Evolutionary conservation across 228 moss, liverwort and hornwort species (phyloP), one percentile per base, ranked within the genome.

Genomic region (Sphagnum fallax): DNA sequence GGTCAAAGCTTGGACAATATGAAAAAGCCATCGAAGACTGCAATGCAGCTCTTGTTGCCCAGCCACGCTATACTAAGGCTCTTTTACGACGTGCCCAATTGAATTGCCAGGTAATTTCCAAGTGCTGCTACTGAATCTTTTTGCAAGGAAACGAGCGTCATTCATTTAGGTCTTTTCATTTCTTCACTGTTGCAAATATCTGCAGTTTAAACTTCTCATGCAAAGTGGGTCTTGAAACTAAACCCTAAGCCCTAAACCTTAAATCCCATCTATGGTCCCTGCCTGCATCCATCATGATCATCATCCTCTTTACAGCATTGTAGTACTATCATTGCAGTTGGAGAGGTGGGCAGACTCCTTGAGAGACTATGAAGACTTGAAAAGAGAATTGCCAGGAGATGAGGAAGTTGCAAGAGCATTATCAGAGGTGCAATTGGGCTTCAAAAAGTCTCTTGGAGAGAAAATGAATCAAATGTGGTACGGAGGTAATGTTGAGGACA

Each of bases 21-120:
- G 93, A 94, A 81, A 94, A 94, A 72, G 89, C 93, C 14, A 89
- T 94, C 57, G 93, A 91, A 82, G 93, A 94, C 68, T 91, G 93
- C 84, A 91, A 89, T 78, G 80, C 91, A 14, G 91, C 93, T 13
- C 73, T 94, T 50, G 80, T 87, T 72, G 89, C 87, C 60, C 85
- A 94, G 67, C 93, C 93, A 7, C 82, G 77, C 61, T 88, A 94
- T 67, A 81, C 89, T 48, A 94, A 94, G 77, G 84, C 93, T 67
- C 84, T 91, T 48, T 65, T 94, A 66, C 89, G 93, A 79, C 87
- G 93, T 50, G 93, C 91, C 51, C 76, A 89, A 32, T 59, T 94
- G 87, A n/a, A 79, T 85, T 69, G 81, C 75, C 50, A 91, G 83
- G 91, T 91, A 89, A 57, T 57, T 70, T 68, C 55, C 32, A 32